These are phyloP conservation scores for Solanum commersonii DNA, from an alignment of 257 asterid species.

Conservation along the genomic window DNA sequence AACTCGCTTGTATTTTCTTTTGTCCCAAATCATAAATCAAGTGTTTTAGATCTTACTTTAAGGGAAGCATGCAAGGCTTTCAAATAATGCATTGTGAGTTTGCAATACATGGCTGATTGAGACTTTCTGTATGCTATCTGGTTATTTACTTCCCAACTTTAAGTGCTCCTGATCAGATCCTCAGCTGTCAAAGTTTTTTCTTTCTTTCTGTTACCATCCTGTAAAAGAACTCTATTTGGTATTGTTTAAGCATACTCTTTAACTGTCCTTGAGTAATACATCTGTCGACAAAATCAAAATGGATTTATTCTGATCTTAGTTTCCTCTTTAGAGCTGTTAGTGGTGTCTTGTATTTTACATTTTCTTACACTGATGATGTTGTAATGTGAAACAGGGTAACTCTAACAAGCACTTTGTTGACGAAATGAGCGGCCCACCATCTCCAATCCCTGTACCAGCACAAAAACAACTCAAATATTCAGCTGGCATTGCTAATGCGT, in stretches of 20 bases:
- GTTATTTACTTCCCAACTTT: neutral
- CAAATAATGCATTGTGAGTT: neutral
- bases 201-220: neutral
- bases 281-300: neutral
- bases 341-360: neutral
- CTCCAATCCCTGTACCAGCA: conserved; percentile 90
- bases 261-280: neutral
- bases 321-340: neutral
- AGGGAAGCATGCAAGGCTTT: neutral
- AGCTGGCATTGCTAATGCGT: conserved; percentile 82
- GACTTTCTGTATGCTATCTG: neutral
- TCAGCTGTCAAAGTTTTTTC: neutral
- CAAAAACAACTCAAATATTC: conserved; percentile 96
- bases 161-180: neutral
- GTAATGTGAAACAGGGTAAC: conserved; percentile 20
- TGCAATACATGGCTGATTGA: neutral
- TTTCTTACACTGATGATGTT: neutral
- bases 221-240: neutral
- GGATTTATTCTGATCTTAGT: neutral
- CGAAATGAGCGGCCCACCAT: conserved; percentile 58
- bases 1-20: neutral
- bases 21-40: neutral
- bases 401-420: conserved; percentile 59
- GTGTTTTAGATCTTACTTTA: neutral
- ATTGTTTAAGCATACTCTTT: neutral